A percentile compares a stretch with the other conserved stretches of the same genome.
Conservation (phyloP, 2,329 filamentous ascomycete species). For the Colletotrichum chrysophilum region DNA sequence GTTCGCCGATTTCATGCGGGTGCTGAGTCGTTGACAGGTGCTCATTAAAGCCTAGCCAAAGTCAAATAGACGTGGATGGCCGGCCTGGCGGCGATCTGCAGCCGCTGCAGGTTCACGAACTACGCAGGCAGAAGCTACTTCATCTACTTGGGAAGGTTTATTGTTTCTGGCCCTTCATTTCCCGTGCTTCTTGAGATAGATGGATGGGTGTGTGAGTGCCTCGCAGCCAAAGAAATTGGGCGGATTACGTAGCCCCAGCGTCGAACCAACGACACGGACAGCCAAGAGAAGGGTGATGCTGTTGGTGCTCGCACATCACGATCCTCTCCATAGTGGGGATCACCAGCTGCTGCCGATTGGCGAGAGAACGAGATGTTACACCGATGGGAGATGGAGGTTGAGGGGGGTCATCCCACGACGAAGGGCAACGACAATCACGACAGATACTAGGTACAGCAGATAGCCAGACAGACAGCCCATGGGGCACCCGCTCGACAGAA, state of each 20-base stretch:
- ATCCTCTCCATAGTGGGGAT: neutral
- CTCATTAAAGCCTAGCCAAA: neutral
- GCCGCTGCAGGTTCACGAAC: neutral
- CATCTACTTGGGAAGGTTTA: neutral
- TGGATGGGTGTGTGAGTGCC: neutral
- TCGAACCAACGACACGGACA: slow-evolving; percentile 1
- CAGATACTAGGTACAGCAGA: neutral
- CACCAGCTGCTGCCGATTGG: slow-evolving; percentile 16
- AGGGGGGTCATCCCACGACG: neutral
- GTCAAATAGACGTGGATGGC: slow-evolving; percentile 8
- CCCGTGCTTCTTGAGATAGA: neutral
- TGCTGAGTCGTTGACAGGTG: slow-evolving; percentile 7
- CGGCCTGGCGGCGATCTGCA: slow-evolving; percentile 7
- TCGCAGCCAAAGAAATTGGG: neutral
- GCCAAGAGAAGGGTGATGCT: slow-evolving; percentile 2
- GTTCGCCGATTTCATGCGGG: neutral
- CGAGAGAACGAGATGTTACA: slow-evolving; percentile 21
- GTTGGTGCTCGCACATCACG: neutral
- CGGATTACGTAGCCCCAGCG: slow-evolving; percentile 5
- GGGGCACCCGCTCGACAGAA: neutral
- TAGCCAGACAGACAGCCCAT: neutral
- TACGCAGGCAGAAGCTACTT: neutral
- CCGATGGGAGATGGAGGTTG: slow-evolving; percentile 9
- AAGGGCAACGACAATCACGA: neutral
- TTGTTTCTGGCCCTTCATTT: slow-evolving; percentile 2